Evolutionary conservation across 495 filamentous ascomycete genomes (phyloP), one percentile per base, ranked within the genome.

Genomic region (Neurospora terricola): DNA sequence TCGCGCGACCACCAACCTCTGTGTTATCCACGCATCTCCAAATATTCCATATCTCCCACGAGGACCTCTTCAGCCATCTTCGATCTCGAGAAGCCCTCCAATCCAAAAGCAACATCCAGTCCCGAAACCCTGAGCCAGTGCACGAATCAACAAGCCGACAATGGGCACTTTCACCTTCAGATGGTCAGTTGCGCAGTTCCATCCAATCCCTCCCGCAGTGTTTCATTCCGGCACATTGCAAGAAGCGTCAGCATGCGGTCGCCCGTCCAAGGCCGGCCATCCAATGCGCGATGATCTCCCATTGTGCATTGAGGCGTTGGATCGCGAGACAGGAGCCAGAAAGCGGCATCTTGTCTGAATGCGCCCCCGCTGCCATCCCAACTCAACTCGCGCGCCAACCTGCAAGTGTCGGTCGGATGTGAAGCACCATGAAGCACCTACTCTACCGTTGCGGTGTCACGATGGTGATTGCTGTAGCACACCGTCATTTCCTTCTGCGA

Each of bases 151-250:
- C 70, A 30, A 12, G 38, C 45, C 72, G 72, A 70, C 70, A 42
- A 87, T 87, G 86, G 85, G 84, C 72, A 86, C 78, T 75, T 88
- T 84, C 73, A 80, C 82, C 10, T 88, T 88, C 80, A 86, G 83
- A 76, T 88, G 86, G 86, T 88, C 77, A 76, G 86, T 85, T 43
- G 11, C 43, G 38, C 74, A 30, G 27, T 70, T 70, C 59, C 45
- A 69, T 23, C 69, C 23, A 18, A 23, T 69, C 21, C 43, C 70
- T 66, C 42, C 69, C 38, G 30, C 38, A 30, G 38, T 30, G 36
- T 71, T 45, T n/a, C 69, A 40, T 71, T 48, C 69, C 38, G 21
- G 69, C 38, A 71, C 38, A 27, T 71, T 54, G 23, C 36, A 38
- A 38, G 69, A 10, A n/a, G 42, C 14, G 38, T 9, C 69, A 38